These are phyloP conservation scores for Cymbopogon citratus DNA, from an alignment of 176 grass and related monocot genomes.

Conservation along the genomic window DNA sequence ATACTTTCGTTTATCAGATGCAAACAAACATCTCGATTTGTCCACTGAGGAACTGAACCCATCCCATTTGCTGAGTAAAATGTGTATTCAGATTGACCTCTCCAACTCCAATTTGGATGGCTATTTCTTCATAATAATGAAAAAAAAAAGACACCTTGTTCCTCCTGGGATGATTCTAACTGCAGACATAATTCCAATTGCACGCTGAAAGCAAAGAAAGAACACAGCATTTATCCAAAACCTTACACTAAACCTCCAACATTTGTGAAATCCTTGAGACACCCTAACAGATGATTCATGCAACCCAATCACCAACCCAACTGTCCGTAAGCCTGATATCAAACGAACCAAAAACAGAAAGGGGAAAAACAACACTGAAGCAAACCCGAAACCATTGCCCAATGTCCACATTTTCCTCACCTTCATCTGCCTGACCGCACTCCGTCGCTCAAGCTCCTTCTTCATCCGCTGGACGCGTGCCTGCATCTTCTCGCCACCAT, in stretches of 20 bases:
- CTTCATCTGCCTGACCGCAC: neutral
- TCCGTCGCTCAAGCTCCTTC: constrained; percentile 29
- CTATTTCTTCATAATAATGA: neutral
- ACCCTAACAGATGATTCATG: neutral
- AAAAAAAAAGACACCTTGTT: neutral
- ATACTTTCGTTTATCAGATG: neutral
- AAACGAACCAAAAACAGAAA: neutral
- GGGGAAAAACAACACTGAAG: neutral
- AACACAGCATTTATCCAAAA: neutral
- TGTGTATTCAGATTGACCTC: neutral
- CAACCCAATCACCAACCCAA: neutral
- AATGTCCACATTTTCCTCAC: constrained; percentile 32
- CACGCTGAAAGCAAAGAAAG: constrained; percentile 2
- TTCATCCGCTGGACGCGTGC: neutral
- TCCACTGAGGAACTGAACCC: neutral
- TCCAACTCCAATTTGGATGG: neutral
- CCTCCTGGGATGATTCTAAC: neutral
- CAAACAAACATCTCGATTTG: neutral
- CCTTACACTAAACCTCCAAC: neutral
- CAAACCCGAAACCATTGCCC: neutral
- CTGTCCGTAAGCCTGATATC: neutral
- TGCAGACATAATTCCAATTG: neutral
- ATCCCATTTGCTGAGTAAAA: neutral
- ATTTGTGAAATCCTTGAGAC: neutral
- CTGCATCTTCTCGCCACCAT: constrained; percentile 10